Percentiles rank a stretch among this genome's conserved stretches.
Conservation (phyloP, 371 early-diverging fungal species). For the Apophysomyces variabilis region DNA sequence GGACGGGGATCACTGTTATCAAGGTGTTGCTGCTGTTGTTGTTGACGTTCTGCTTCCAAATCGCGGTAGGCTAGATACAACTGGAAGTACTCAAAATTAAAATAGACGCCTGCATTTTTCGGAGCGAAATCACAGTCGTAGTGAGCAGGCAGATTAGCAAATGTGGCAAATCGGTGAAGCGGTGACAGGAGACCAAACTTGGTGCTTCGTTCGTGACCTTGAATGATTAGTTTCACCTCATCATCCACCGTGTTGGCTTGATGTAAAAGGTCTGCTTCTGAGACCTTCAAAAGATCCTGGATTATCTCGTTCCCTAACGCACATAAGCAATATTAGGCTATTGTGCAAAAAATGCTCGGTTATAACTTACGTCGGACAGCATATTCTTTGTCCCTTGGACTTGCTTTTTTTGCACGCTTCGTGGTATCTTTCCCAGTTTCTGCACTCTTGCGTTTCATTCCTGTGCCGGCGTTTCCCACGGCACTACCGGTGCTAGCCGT, state of each 20-base stretch:
- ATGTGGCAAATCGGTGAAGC: slow-evolving; percentile 47
- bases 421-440: slow-evolving; percentile 17
- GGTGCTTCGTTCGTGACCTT: slow-evolving; percentile 43
- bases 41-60: slow-evolving; percentile 40
- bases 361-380: slow-evolving; percentile 40
- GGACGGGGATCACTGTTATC: slow-evolving; percentile 40
- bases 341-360: not conserved
- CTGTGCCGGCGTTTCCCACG: slow-evolving; percentile 17
- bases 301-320: slow-evolving; percentile 43
- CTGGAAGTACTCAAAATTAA: slow-evolving; percentile 54
- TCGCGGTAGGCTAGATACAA: slow-evolving; percentile 50
- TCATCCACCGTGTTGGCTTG: slow-evolving; percentile 50
- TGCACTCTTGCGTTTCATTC: slow-evolving; percentile 21
- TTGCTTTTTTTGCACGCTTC: slow-evolving; percentile 42
- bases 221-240: slow-evolving; percentile 47
- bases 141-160: slow-evolving; percentile 54
- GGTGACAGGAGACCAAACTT: slow-evolving; percentile 40
- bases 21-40: slow-evolving; percentile 28
- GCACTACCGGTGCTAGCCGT: not conserved
- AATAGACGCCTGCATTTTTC: slow-evolving; percentile 56
- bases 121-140: slow-evolving; percentile 57
- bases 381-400: slow-evolving; percentile 52
- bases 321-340: slow-evolving; percentile 1
- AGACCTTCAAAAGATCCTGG: slow-evolving; percentile 47
- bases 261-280: slow-evolving; percentile 48